Evolutionary conservation across 176 grass and related monocot genomes (phyloP).

Genomic region (Themeda triandra): DNA sequence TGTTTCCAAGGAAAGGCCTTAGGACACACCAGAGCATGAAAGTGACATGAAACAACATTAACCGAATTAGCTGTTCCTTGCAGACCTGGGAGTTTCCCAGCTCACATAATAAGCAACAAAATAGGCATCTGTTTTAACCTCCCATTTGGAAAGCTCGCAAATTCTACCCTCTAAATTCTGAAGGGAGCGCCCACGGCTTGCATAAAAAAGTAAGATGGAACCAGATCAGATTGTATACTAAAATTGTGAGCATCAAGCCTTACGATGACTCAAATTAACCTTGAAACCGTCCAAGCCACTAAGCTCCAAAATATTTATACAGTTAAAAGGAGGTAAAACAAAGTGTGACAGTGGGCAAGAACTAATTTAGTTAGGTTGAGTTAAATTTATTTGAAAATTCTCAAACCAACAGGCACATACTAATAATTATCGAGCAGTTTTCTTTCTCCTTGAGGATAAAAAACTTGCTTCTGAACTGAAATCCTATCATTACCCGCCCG

Average conservation of each 20-base stretch:
- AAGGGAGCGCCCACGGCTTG: background rate
- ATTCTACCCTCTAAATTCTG: background rate
- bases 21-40: constrained; percentile 7
- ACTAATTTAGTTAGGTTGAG: background rate
- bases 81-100: background rate
- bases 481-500: background rate
- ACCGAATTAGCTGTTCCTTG: background rate
- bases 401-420: background rate
- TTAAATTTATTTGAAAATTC: background rate
- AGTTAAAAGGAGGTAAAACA: background rate
- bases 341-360: background rate
- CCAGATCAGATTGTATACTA: background rate
- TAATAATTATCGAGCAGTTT: background rate
- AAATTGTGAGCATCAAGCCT: background rate
- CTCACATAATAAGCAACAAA: background rate
- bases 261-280: background rate
- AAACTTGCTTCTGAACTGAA: background rate
- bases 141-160: background rate
- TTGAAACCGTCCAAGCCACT: background rate
- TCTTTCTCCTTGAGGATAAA: background rate
- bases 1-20: constrained; percentile 17
- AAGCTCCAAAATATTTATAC: background rate
- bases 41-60: constrained; percentile 19
- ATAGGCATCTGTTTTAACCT: background rate
- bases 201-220: background rate